Base-by-base conservation (phyloP, 2,329 filamentous ascomycete species). In the Trichoderma harzianum region DNA sequence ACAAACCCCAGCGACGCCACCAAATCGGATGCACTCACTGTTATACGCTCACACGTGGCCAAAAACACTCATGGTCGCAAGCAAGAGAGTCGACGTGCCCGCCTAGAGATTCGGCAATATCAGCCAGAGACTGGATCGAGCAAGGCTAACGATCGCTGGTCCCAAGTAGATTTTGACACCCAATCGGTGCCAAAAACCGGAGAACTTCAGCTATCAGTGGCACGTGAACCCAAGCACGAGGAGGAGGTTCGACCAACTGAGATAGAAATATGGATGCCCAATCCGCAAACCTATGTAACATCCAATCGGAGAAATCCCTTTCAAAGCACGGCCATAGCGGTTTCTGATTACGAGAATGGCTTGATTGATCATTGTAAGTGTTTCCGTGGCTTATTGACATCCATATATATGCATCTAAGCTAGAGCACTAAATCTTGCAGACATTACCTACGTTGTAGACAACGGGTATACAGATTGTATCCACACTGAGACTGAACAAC, bases 1-100 rank as follows among this genome's bases (percentile, higher is more conserved):
- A 70, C 69, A 43, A 70, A 70, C 6, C 69, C 69, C 7, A 58
- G 55, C n/a, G 60, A 64, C n/a, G 69, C 69, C 21, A 63, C 69
- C 11, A 65, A 64, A 18, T 64, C 60, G 34, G 69, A 70, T 14
- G 61, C 60, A 24, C 60, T 70, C 24, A 64, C 60, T 24, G 53
- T 55, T 34, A 70, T 70, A 18, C 69, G 69, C 24, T 70, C 69
- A 12, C 69, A 70, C 11, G 69, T 65, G n/a, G 69, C 69, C 10
- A 63, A 57, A 24, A 65, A 65, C 32, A 70, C 60, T 8, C 69
- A 70, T 58, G 61, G 47, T 3, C 69, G 69, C 60, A 65, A 65
- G 26, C 69, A 70, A 21, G 60, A 65, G n/a, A 65, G 60, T 16
- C 69, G 69, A 26, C 69, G 60, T 11, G 53, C 43, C 7, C 60